Conservation (phyloP, 768 basidiomycete genomes). For the Lentinula lateritia region DNA sequence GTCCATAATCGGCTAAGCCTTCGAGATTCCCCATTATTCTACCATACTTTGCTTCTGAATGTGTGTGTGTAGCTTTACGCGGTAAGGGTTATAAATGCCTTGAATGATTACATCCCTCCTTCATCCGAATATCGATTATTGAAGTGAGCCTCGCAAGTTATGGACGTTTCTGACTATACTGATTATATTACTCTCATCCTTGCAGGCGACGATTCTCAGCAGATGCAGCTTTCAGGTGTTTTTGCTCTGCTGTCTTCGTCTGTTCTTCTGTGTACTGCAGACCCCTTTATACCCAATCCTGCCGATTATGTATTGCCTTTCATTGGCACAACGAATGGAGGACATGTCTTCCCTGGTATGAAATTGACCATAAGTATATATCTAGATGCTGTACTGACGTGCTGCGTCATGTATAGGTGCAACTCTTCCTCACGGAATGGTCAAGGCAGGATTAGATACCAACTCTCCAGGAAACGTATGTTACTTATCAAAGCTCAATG, state of each 20-base stretch:
- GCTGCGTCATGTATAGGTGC: conserved; percentile 33
- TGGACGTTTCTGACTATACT: no score
- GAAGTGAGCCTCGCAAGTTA: no score
- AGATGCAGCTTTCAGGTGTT: not conserved
- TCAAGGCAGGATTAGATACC: conserved; percentile 63
- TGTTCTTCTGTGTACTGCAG: not conserved
- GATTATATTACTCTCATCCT: no score
- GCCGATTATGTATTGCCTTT: conserved; percentile 49
- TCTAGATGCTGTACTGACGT: not conserved
- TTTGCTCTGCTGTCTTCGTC: not conserved
- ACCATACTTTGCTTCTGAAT: no score
- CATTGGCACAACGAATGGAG: conserved; percentile 60
- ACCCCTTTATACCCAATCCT: conserved; percentile 20
- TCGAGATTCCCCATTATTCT: not conserved
- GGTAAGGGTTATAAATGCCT: no score
- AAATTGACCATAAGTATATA: not conserved
- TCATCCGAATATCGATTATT: no score
- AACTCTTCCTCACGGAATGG: conserved; percentile 65
- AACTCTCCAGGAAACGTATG: conserved; percentile 56
- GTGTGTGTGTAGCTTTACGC: no score
- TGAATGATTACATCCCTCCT: no score
- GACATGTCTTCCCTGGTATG: conserved; percentile 61
- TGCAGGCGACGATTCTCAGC: not conserved
- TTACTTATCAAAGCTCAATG: not conserved
- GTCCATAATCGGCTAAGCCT: not conserved